phyloP scores from a whole-genome alignment of 495 filamentous ascomycete genomes.

The Aspergillus affinis region DNA sequence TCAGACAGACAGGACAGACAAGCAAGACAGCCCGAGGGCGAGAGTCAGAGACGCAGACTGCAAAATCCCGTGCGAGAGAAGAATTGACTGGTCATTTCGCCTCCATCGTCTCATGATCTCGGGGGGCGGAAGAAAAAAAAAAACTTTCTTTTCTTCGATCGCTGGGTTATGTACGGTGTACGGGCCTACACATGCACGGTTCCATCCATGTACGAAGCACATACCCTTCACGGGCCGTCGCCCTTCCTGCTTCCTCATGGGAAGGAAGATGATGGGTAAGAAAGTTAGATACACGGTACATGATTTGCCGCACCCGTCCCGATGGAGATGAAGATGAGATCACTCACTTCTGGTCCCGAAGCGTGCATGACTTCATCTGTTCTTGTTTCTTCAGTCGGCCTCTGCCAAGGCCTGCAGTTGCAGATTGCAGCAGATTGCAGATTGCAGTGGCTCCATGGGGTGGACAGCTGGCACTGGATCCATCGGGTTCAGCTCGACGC shows the following conservation, averaged over 20 bases:
- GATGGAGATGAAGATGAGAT: neutral
- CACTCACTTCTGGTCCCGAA: neutral
- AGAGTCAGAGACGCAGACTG: neutral
- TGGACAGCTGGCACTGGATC: neutral
- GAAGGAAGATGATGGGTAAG: neutral
- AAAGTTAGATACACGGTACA: neutral
- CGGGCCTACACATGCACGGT: neutral
- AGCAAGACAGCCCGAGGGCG: neutral
- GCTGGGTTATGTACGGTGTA: too few species aligned
- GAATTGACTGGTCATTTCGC: neutral
- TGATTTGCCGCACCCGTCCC: neutral
- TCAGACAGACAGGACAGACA: neutral
- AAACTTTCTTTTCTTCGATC: neutral
- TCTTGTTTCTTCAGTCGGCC: neutral
- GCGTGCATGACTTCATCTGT: neutral
- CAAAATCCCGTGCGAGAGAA: neutral
- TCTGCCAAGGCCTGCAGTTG: neutral
- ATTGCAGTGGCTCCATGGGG: neutral
- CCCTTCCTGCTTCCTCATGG: neutral
- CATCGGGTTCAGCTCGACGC: neutral
- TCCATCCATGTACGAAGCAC: conserved; percentile 5
- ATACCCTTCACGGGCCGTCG: conserved; percentile 12
- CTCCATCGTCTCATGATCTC: neutral
- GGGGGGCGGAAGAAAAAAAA: neutral
- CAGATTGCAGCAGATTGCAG: neutral